Percentiles rank a stretch among this genome's conserved stretches.
Conservation (phyloP, 2,329 filamentous ascomycete species). For the Dryadomyces quercus-mongolicae region DNA sequence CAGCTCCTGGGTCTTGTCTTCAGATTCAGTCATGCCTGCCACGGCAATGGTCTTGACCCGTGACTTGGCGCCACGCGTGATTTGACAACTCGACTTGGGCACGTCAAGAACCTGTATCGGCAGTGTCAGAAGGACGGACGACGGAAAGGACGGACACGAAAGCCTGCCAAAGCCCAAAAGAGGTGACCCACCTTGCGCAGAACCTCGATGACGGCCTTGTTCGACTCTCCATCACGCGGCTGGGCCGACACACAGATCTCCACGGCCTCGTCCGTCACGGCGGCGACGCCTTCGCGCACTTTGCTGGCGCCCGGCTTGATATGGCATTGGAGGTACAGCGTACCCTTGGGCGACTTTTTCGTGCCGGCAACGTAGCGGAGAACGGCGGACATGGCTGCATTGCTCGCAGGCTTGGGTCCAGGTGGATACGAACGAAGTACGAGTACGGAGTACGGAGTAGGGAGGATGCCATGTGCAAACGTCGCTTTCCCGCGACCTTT, state of each 20-base stretch:
- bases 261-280: conserved; percentile 42
- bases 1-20: conserved; percentile 1
- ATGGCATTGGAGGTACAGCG: conserved; percentile 50
- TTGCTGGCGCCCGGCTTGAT: conserved; percentile 55
- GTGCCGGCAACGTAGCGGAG: conserved; percentile 35
- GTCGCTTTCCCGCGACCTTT: neutral
- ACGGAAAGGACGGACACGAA: neutral
- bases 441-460: too few species aligned
- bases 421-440: neutral
- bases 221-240: conserved; percentile 55
- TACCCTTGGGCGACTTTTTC: conserved; percentile 30
- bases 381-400: conserved; percentile 6
- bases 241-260: conserved; percentile 55
- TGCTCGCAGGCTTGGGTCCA: neutral
- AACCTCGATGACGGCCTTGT: conserved; percentile 51
- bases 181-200: conserved; percentile 41
- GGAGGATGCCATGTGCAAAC: neutral
- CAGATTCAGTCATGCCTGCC: conserved; percentile 14
- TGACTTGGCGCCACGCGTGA: conserved; percentile 51
- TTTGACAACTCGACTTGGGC: conserved; percentile 50
- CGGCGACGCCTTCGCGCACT: conserved; percentile 46
- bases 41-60: conserved; percentile 49
- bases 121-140: neutral
- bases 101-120: conserved; percentile 38
- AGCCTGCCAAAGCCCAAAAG: neutral